These are phyloP conservation scores for Plantago coronopus DNA, from an alignment of 305 asterid genomes.

Conservation along the genomic window DNA sequence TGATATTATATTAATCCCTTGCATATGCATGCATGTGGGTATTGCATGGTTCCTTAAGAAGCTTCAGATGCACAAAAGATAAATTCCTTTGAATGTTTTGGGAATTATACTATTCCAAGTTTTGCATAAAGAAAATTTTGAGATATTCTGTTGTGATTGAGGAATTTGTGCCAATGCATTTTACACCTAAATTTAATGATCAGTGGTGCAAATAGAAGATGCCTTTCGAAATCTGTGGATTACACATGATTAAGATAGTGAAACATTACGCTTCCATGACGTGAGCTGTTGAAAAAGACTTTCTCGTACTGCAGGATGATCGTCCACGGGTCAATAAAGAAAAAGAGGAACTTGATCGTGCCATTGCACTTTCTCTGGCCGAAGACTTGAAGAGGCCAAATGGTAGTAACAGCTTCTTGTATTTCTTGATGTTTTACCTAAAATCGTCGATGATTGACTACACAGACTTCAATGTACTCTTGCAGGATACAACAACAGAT, in stretches of 20 bases:
- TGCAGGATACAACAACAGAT: conserved; percentile 48
- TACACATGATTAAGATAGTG: conserved; percentile 10
- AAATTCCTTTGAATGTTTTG: conserved; percentile 9
- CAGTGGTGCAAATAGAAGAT: not conserved
- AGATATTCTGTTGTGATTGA: not conserved
- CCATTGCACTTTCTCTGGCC: conserved; percentile 73
- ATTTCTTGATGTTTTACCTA: not conserved
- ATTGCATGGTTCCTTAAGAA: conserved; percentile 2
- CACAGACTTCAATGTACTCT: conserved; percentile 2
- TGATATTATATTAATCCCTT: conserved; percentile 1
- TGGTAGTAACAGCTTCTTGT: conserved; percentile 44
- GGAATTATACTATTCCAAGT: conserved; percentile 3
- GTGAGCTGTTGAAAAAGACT: not conserved
- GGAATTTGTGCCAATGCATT: not conserved
- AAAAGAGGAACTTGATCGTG: conserved; percentile 86
- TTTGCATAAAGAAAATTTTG: conserved; percentile 5
- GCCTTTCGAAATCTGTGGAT: conserved; percentile 6
- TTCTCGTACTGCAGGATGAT: conserved; percentile 60
- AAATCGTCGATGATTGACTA: not conserved
- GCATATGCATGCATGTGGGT: conserved; percentile 31
- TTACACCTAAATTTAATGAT: not conserved
- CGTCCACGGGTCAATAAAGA: conserved; percentile 58
- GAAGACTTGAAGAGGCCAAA: conserved; percentile 72
- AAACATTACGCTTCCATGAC: not conserved
- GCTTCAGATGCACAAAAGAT: conserved; percentile 17